Evolutionary conservation across 1,139 yeast species (phyloP), one percentile per base, ranked within the genome.

Genomic region (Suhomyces coccinellae): DNA sequence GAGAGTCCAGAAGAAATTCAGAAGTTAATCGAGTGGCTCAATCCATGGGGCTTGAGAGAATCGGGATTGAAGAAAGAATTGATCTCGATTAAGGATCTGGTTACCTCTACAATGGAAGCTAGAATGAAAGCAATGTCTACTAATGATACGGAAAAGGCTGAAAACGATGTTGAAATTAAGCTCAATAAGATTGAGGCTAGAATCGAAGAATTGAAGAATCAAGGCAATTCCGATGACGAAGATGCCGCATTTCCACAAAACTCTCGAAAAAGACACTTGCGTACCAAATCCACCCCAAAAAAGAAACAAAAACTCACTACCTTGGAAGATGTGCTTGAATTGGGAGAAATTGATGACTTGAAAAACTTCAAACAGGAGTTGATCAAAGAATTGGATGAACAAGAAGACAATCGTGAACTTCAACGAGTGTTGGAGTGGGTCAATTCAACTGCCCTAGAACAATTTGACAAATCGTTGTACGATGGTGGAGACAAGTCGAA

Each of bases 31-130:
- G 59, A 66, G 11, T 87, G 95, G 89, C 71, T 91, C 44, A 83
- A 85, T 56, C 83, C 81, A 7, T 79, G 83, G 75, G 98, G 98
- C 3, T 71, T 69, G 43, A 73, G 97, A 38, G 99, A 93, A 59
- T 73, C 82, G 9, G 73, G 69, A 33, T 72, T 93, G 38, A 67
- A 79, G 32, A 84, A 84, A 51, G 96, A 88, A 57, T 64, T 90
- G 42, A 53, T 63, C 9, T 66, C 67, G 4, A 73, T 82, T 7
- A 77, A 79, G 52, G 83, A 79, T 10, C 75, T 78, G 15, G 76
- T 91, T 14, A 59, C 64, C 16, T 69, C 74, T 11, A 79, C 90
- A 56, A 79, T 87, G 59, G 69, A 66, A 14, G 79, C 88, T 1
- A 77, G 96, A 52, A 67, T 73, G 43, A 79, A 72, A 49, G 81